Percentiles rank a stretch among this genome's conserved stretches.
Conservation (phyloP, 2,329 filamentous ascomycete species). For the Dothistroma septosporum region DNA sequence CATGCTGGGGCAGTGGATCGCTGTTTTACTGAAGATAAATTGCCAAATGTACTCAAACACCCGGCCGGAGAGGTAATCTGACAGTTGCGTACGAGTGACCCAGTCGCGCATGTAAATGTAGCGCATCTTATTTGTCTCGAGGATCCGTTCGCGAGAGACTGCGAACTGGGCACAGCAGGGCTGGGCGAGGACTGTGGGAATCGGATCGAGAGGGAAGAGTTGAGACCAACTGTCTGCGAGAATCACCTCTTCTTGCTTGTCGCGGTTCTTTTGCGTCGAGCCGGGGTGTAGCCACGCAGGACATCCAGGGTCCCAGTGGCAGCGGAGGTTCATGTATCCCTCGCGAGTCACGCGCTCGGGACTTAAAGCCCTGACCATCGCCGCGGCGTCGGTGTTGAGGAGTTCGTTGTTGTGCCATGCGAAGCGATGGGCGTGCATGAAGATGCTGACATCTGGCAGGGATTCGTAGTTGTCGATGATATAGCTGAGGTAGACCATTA, state of each 20-base stretch:
- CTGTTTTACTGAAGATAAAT: constrained; percentile 54
- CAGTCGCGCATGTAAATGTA: constrained; percentile 59
- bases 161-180: constrained; percentile 64
- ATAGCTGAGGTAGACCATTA: constrained; percentile 59
- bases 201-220: constrained; percentile 46
- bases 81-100: constrained; percentile 55
- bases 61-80: constrained; percentile 54
- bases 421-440: constrained; percentile 58
- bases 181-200: constrained; percentile 52
- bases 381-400: constrained; percentile 41
- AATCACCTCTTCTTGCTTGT: constrained; percentile 44
- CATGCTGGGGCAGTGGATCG: constrained; percentile 50
- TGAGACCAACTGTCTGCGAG: constrained; percentile 46
- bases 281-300: constrained; percentile 52
- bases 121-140: constrained; percentile 48
- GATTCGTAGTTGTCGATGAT: constrained; percentile 59
- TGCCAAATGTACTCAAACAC: constrained; percentile 65
- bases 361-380: constrained; percentile 45
- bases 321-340: constrained; percentile 55
- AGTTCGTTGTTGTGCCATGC: constrained; percentile 58
- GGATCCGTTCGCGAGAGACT: constrained; percentile 55
- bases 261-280: constrained; percentile 32
- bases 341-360: constrained; percentile 45
- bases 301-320: constrained; percentile 54
- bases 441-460: constrained; percentile 56